A percentile compares a stretch with the other conserved stretches of the same genome.
These are phyloP conservation scores for Ascoidea asiatica DNA, from an alignment of 805 yeast species.

Conservation along the genomic window DNA sequence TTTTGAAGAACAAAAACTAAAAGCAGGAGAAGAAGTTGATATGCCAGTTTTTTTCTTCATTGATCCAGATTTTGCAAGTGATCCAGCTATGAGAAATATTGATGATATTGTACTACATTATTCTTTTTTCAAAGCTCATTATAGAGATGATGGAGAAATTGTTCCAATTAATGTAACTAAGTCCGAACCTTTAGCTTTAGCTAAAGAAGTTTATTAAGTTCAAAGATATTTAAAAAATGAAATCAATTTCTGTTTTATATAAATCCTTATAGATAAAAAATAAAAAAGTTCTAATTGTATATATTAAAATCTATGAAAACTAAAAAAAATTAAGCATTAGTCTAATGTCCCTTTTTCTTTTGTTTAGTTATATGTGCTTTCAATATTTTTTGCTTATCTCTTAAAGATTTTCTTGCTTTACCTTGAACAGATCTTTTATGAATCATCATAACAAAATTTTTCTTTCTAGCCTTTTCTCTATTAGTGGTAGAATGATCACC, in stretches of 20 bases:
- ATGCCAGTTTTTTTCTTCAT: conserved; percentile 97
- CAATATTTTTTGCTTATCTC: conserved; percentile 81
- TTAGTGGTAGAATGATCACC: conserved; percentile 83
- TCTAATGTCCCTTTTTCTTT: conserved; percentile 67
- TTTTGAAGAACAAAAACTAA: conserved; percentile 87
- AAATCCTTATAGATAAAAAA: too few species aligned
- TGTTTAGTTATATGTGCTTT: conserved; percentile 82
- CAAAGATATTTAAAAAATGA: too few species aligned
- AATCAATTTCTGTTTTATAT: too few species aligned
- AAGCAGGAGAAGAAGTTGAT: conserved; percentile 95
- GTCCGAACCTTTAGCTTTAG: not conserved
- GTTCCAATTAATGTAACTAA: not conserved
- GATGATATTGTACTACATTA: conserved; percentile 86
- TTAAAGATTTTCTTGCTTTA: conserved; percentile 75
- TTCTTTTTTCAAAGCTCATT: conserved; percentile 66
- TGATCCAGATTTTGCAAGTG: conserved; percentile 90
- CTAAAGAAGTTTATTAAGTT: not conserved
- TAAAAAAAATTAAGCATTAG: too few species aligned
- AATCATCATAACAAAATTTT: conserved; percentile 98
- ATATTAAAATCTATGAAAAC: too few species aligned
- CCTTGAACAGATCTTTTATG: conserved; percentile 93
- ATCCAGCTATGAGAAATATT: conserved; percentile 82
- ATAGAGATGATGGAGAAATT: conserved; percentile 22
- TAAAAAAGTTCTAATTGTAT: too few species aligned
- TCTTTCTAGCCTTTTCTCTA: conserved; percentile 91